Evolutionary conservation across 225 moss, liverwort and hornwort species (phyloP), one percentile per base, ranked within the genome.

Genomic region (Straminergon stramineum): DNA sequence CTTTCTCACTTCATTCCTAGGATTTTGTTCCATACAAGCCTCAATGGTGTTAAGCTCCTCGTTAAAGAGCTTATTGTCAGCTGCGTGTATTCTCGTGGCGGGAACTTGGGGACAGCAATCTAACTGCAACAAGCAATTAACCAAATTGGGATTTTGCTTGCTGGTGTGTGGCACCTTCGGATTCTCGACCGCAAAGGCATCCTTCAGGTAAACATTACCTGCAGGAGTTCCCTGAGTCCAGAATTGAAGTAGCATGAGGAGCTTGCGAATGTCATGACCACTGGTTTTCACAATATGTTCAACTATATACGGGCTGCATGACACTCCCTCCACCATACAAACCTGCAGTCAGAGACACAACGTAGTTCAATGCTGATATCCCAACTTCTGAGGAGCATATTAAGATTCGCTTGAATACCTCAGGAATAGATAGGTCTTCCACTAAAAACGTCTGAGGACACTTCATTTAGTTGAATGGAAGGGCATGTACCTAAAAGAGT

Each of bases 171-270:
- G 69, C 71, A 83, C 81, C 79, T 75, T 60, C 57, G 52, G 30
- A 69, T 56, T 63, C 64, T 88, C 86, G 56, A 66, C 65, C 55
- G 37, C 39, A 78, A 51, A 65, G 26, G 78, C 62, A 65, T 85
- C 90, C 82, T 86, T 85, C 70, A 87, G 67, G 35, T 83, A 34
- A 13, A 67, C 30, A 32, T 76, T 61, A 80, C 84, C 85, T 10
- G 91, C 58, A 77, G 77, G 82, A 83, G 82, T 88, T 65, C 91
- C 95, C 90, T 98, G 98, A 83, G 91, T 93, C 97, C 97, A 98
- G 85, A 96, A 96, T 85, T 98, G 98, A 53, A 98, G 95, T 68
- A 97, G 88, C 95, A 97, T 93, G 68, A 98, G 89, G 78, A 96
- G 92, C 64, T 96, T 98, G 75, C 96, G 95, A 56, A 97, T 88